Conservation (phyloP, 148 eudicot genomes). For the Salicornia ramosissima region DNA sequence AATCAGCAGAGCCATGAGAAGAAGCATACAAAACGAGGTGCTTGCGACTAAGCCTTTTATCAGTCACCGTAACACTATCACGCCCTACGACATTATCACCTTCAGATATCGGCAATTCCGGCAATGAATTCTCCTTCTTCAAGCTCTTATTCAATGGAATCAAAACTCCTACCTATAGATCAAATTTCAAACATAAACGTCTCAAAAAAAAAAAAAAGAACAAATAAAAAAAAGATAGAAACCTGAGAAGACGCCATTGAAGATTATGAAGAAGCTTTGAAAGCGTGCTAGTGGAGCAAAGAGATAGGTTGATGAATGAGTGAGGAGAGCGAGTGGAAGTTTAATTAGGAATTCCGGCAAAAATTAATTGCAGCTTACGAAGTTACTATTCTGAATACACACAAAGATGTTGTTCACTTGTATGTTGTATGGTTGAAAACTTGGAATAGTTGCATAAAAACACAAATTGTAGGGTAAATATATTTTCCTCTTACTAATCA, state of each 20-base stretch:
- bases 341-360: background rate
- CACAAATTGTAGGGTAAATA: no score
- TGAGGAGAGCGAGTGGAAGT: background rate
- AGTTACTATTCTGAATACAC: background rate
- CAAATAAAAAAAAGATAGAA: background rate
- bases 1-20: slow-evolving; percentile 33
- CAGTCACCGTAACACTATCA: slow-evolving; percentile 40
- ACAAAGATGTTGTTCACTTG: no score
- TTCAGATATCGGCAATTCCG: slow-evolving; percentile 42
- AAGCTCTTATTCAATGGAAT: slow-evolving; percentile 47
- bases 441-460: no score
- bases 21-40: slow-evolving; percentile 50
- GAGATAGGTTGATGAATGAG: background rate
- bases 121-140: slow-evolving; percentile 46
- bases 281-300: slow-evolving; percentile 1
- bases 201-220: no score
- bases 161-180: slow-evolving; percentile 64
- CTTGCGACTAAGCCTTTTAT: slow-evolving; percentile 87
- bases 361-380: background rate
- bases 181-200: no score
- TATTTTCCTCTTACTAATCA: no score
- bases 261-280: slow-evolving; percentile 13
- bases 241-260: slow-evolving; percentile 35
- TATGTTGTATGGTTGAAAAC: no score
- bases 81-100: slow-evolving; percentile 71